Base-by-base conservation (phyloP, 2,329 filamentous ascomycete genomes). In the Ceratocystis alfenasii region DNA sequence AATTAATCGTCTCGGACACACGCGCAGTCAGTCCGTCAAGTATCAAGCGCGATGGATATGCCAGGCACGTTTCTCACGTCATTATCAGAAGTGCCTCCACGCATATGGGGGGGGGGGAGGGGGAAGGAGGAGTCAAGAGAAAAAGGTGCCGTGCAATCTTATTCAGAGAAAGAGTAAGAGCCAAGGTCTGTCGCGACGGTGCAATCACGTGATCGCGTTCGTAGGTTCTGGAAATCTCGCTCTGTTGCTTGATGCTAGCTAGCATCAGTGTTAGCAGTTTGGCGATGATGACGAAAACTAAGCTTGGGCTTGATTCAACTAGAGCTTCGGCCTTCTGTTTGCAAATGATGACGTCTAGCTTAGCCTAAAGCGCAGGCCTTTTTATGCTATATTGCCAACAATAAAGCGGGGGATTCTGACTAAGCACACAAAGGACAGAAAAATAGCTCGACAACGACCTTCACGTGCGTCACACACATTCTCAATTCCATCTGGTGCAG, bases 341-440 rank as follows among this genome's bases (percentile, higher is more conserved):
- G 53, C 36, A 41, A 33, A 36, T 30, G 28, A 59, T 59, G 55
- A 59, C 55, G 55, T 59, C 55, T 59, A n/a, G 25, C 28, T n/a
- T 7, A 3, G 28, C 3, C 28, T 59, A 15, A 25, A 15, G 1
- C 7, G 30, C 48, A n/a, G 7, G 28, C 20, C 55, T 28, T 28
- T 8, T 10, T n/a, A 2, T 36, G 28, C 20, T n/a, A 25, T 1
- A 3, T 4, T 20, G 1, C 1, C 15, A 33, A 5, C 17, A 0
- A 1, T n/a, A 36, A 59, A 36, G 55, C 55, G 28, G 55, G 55
- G 12, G 0, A 1, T 15, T n/a, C 12, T 59, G 55, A 59, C 55
- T 59, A 59, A 59, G 28, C 55, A 59, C 1, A 17, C n/a, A 15
- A 15, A 5, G 10, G 6, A 2, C 17, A 20, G 7, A 17, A 17